Base-by-base conservation (phyloP, 768 basidiomycete species). In the Macrolepiota fuliginosa region DNA sequence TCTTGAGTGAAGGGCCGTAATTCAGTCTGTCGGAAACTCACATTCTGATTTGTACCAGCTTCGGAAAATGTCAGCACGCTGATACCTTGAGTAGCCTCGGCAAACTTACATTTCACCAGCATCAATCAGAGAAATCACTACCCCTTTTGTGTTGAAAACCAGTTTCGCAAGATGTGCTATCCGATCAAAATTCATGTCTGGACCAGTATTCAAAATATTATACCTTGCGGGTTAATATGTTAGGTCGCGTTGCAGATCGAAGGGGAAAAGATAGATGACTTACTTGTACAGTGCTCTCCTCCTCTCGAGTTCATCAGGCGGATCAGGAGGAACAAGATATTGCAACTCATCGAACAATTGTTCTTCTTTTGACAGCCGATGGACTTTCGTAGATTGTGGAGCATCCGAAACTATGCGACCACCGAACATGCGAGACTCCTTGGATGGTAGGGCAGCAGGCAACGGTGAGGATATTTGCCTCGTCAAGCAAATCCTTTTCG, bases 1-100 rank as follows among this genome's bases (percentile, higher is more conserved):
- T 15, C 49, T 45, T 58, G 52, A 56, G 29, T 60, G 19, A 32
- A n/a, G 15, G 36, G 37, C 58, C 52, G 49, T 39, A 29, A 58
- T 36, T 42, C 54, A 29, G 40, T 25, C 56, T 4, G 37, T 42
- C 22, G 32, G 62, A 15, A 24, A 71, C 83, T 72, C 73, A 93
- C 92, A 91, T 75, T 94, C 88, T 6, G 91, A 88, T 75, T 97
- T 97, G 71, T 91, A 88, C 91, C 93, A 96, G 68, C 90, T 92
- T 40, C 24, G 39, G 22, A 65, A 64, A 4, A 55, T 25, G 51
- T 61, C 15, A 58, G 42, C 53, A 24, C 9, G 32, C 19, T 37
- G 36, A 27, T 32, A 19, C 35, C 17, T 25, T 24, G 52, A 54
- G 29, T 5, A 12, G 24, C n/a, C 39, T 36, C 39, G 13, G 59